Evolutionary conservation across 805 yeast species (phyloP), one percentile per base, ranked within the genome.

Genomic region (Yamadazyma olivae): DNA sequence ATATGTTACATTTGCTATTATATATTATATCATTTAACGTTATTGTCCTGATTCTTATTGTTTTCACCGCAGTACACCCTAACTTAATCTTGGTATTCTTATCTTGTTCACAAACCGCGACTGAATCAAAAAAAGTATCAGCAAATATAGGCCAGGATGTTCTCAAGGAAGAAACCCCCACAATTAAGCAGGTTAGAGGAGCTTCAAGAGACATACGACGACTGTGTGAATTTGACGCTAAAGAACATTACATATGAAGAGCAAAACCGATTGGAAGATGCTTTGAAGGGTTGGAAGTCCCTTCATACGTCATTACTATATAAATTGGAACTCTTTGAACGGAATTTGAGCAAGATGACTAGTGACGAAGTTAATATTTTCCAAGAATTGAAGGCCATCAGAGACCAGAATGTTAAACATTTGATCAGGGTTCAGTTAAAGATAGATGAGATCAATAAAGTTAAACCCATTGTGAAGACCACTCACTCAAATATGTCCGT

Each of bases 251-350:
- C 77, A 3, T 52, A 78, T 14, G 89, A 83, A 48, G 82, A 82
- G 40, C 61, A 65, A 14, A 64, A 70, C 22, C 67, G 72, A 15
- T 55, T 68, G 30, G 73, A 67, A 33, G 76, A 72, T 13, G 83
- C 89, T 2, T 57, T 81, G 15, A 75, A 73, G 40, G 90, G 90
- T 2, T 83, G 91, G 90, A 82, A 79, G 45, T 65, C 79, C 2
- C 57, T 84, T n/a, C 86, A 80, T 43, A 77, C 84, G 2, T 71
- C 75, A 32, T 67, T 80, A 2, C 65, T 77, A 32, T 75, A 65
- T 51, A 76, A 76, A 46, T 57, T 81, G 28, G 85, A 80, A 41
- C 54, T 36, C 46, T 83, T 46, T 71, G 81, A 50, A 60, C 74
- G 55, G 56, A 41, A 54, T 53, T 50, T 51, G 52, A 20, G 46